Conservation (phyloP, 1,139 yeast species). For the Candida dubliniensis region DNA sequence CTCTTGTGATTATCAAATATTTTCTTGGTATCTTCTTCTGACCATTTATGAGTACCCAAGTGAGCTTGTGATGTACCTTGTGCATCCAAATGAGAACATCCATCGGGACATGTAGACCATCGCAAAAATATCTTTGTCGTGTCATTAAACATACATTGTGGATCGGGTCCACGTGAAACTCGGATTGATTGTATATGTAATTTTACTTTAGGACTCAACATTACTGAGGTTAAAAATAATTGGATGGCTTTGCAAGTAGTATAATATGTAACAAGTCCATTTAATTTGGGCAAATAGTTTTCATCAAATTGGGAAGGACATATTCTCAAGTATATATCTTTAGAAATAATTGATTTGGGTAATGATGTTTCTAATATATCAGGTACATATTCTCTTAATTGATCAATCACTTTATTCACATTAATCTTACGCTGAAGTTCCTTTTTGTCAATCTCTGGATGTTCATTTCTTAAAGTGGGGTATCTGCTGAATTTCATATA, state of each 20-base stretch:
- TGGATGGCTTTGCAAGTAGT: constrained; percentile 57
- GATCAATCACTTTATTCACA: constrained; percentile 58
- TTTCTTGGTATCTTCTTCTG: constrained; percentile 31
- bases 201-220: constrained; percentile 49
- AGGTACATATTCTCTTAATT: constrained; percentile 57
- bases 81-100: constrained; percentile 44
- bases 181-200: constrained; percentile 51
- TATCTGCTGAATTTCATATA: neutral
- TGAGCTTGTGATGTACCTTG: constrained; percentile 40
- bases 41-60: constrained; percentile 42
- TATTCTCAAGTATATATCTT: constrained; percentile 55
- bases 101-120: constrained; percentile 62
- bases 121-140: constrained; percentile 57
- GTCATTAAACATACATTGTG: constrained; percentile 36
- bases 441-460: constrained; percentile 4
- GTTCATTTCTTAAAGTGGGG: neutral
- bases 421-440: constrained; percentile 47
- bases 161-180: constrained; percentile 20
- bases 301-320: constrained; percentile 58
- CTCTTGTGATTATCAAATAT: constrained; percentile 13
- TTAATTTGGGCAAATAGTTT: constrained; percentile 57
- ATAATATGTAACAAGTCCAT: constrained; percentile 59
- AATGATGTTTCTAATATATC: constrained; percentile 49
- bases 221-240: constrained; percentile 51
- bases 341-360: constrained; percentile 50